Conservation (phyloP, 1,139 yeast genomes). For the Magnusiomyces fungicola region DNA sequence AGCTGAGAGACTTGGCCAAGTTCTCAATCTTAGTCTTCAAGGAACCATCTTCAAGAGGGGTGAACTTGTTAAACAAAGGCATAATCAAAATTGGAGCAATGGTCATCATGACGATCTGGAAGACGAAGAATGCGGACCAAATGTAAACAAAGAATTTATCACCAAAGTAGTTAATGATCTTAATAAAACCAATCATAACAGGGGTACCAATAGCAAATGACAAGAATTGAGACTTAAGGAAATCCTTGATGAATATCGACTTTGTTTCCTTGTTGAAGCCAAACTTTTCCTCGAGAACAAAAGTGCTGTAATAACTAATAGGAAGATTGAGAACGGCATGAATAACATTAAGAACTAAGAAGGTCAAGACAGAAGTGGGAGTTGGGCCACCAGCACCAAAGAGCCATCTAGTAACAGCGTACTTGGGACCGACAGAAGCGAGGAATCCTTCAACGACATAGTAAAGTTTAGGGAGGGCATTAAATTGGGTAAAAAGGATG, state of each 20-base stretch:
- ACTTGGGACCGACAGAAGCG: constrained; percentile 28
- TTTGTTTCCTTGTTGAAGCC: constrained; percentile 87
- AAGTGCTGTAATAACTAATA: constrained; percentile 59
- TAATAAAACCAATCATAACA: constrained; percentile 63
- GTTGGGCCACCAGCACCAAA: constrained; percentile 23
- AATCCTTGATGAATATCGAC: constrained; percentile 64
- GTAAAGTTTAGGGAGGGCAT: constrained; percentile 70
- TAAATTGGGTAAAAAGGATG: constrained; percentile 49
- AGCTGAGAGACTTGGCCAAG: constrained; percentile 64
- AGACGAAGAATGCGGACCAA: constrained; percentile 59
- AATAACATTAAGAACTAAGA: constrained; percentile 43
- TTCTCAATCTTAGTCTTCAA: constrained; percentile 73
- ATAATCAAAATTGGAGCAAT: constrained; percentile 76
- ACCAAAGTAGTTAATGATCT: constrained; percentile 73
- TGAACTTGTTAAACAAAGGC: constrained; percentile 85
- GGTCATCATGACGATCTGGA: constrained; percentile 64
- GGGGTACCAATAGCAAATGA: constrained; percentile 62
- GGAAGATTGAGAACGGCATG: constrained; percentile 57
- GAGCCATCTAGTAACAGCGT: constrained; percentile 23
- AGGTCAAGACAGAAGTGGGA: constrained; percentile 49
- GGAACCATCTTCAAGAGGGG: constrained; percentile 87
- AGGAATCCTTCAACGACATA: constrained; percentile 40
- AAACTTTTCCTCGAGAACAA: constrained; percentile 83
- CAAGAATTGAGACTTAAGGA: constrained; percentile 52
- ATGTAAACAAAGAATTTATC: constrained; percentile 73